Percentiles rank a stretch among this genome's conserved stretches.
phyloP scores from a whole-genome alignment of 106 monocot species.

The Posidonia australis region DNA sequence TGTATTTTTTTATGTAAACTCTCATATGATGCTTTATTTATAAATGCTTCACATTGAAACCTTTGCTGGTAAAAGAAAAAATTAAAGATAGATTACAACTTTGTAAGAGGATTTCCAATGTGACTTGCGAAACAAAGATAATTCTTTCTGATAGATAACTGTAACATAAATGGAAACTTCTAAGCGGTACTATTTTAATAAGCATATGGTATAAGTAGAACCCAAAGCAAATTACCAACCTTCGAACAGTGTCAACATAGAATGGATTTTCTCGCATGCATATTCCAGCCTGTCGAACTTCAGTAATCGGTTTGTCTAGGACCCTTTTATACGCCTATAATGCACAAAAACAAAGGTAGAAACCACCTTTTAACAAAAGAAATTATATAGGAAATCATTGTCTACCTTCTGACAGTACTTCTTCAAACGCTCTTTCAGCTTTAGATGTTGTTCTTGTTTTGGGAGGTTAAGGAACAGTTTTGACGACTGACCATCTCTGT shows the following conservation, averaged over 20 bases:
- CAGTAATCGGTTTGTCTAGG: slow-evolving; percentile 83
- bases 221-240: slow-evolving; percentile 27
- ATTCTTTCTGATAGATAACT: too few relatives aligned
- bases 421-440: slow-evolving; percentile 80
- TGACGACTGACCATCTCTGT: slow-evolving; percentile 28
- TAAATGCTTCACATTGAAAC: too few relatives aligned
- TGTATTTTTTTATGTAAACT: too few relatives aligned
- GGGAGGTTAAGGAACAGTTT: slow-evolving; percentile 70
- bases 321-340: slow-evolving; percentile 91
- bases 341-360: neutral
- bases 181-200: neutral
- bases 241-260: slow-evolving; percentile 93
- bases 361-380: neutral
- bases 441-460: slow-evolving; percentile 64
- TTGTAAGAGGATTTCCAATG: too few relatives aligned
- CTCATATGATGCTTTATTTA: too few relatives aligned
- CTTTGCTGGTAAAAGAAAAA: too few relatives aligned
- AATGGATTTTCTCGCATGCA: slow-evolving; percentile 99
- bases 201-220: neutral
- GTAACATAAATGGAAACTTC: neutral
- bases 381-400: neutral
- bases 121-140: too few relatives aligned
- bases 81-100: too few relatives aligned
- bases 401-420: slow-evolving; percentile 96
- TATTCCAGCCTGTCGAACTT: slow-evolving; percentile 88